Evolutionary conservation across 2,329 filamentous ascomycete genomes (phyloP), one percentile per base, ranked within the genome.

Genomic region (Nigrograna mackinnonii): DNA sequence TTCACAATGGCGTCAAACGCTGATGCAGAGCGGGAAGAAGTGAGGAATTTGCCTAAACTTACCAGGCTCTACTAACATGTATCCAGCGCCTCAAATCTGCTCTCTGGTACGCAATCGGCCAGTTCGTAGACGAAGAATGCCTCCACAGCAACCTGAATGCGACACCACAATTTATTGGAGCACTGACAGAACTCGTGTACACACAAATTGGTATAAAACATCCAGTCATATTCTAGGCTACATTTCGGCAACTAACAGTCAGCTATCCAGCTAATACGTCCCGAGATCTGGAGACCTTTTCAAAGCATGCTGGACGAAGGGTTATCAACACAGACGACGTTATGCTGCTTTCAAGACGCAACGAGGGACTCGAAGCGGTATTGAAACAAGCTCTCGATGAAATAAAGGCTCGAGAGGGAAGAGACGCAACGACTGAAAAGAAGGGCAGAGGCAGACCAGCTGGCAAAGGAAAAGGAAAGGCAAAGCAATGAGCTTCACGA

Each of bases 281-380:
- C 18, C 72, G 75, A 42, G 85, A 88, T 62, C 70, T 88, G 14
- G 84, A 87, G 57, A 75, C 76, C 57, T 69, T 69, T 47, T 54
- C 62, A 6, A 84, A 83, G 39, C 94, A 99, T 69, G 92, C 89
- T 9, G 87, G 88, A 1, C 82, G 92, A 19, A 83, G 82, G 2
- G 91, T 86, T 0, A 80, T 99, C 52, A 89, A 85, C 26, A 87
- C 86, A 0, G 87, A 91, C 38, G 94, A 99, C 64, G 91, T 97
- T 11, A 74, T 97, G 58, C 79, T 99, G 6, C 80, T 99, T 21
- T 85, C 89, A 19, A 78, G 94, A 47, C 84, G 92, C 45, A 99
- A 97, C 57, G 87, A 91, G 43, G 90, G 91, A 14, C 71, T 99
- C 16, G 84, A 91, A 54, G 78, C 78, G 13, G 83, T 97, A 22